phyloP scores from a whole-genome alignment of 108 stramenopile genomes.

The Nannochloropsis salina region DNA sequence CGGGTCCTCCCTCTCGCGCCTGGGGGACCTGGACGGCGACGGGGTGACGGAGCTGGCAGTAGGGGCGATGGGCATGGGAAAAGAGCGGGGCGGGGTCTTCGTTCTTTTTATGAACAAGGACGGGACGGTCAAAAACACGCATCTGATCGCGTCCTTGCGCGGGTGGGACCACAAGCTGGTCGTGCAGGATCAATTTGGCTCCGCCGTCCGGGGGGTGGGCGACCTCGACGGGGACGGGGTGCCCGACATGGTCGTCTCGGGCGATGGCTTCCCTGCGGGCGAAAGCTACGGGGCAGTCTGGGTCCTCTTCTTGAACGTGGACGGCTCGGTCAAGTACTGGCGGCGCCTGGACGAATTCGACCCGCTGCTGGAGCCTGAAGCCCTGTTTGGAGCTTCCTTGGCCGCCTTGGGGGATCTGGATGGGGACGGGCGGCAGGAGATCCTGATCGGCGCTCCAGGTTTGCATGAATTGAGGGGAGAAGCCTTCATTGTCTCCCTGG shows the following conservation, averaged over 20 bases:
- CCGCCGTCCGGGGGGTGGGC: neutral
- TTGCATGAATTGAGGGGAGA: neutral
- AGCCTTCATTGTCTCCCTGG: neutral
- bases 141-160: neutral
- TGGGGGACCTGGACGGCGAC: neutral
- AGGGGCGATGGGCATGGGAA: neutral
- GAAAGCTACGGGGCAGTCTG: neutral
- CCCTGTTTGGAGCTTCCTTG: constrained; percentile 16
- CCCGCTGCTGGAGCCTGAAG: constrained; percentile 1
- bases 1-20: neutral
- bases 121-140: neutral
- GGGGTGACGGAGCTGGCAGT: constrained; percentile 1
- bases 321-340: constrained; percentile 8
- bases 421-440: neutral
- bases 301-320: constrained; percentile 4
- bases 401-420: neutral
- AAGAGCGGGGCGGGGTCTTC: constrained; percentile 1
- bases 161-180: constrained; percentile 1
- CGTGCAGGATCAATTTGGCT: constrained; percentile 22
- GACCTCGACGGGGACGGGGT: constrained; percentile 19
- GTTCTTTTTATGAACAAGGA: neutral
- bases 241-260: constrained; percentile 1
- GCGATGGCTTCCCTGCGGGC: neutral
- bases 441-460: constrained; percentile 9
- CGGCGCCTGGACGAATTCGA: constrained; percentile 6